These are phyloP conservation scores for Herpetospermum pedunculosum DNA, from an alignment of 306 rosid species.

Conservation along the genomic window DNA sequence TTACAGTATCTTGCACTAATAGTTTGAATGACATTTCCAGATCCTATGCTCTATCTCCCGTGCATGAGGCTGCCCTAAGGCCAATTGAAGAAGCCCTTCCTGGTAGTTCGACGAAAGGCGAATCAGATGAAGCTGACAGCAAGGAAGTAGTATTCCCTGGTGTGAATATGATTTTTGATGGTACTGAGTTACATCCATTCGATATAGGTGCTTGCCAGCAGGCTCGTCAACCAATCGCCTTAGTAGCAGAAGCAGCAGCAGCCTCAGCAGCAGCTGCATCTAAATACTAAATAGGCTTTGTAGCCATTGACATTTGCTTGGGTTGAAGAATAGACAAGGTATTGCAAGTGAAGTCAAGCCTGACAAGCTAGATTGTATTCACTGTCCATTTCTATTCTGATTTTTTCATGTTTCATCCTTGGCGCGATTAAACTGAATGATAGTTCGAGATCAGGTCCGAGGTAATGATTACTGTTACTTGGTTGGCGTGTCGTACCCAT, in stretches of 20 bases:
- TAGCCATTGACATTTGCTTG: constrained; percentile 14
- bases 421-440: not conserved
- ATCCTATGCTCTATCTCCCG: constrained; percentile 56
- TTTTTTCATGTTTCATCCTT: not conserved
- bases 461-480: constrained; percentile 21
- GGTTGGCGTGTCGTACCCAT: not conserved
- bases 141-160: constrained; percentile 84
- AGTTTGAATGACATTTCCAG: constrained; percentile 37
- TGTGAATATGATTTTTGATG: constrained; percentile 82
- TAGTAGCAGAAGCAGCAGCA: constrained; percentile 78
- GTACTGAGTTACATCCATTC: constrained; percentile 73
- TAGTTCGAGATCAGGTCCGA: constrained; percentile 9
- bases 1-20: not conserved
- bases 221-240: constrained; percentile 78
- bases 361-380: not conserved
- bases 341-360: constrained; percentile 4
- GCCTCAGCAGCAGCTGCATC: constrained; percentile 45
- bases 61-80: constrained; percentile 44
- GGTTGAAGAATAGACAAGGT: constrained; percentile 10
- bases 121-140: constrained; percentile 64
- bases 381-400: not conserved
- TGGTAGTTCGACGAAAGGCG: constrained; percentile 32
- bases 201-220: constrained; percentile 93
- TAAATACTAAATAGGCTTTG: constrained; percentile 42
- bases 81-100: constrained; percentile 39